Evolutionary conservation across 306 rosid genomes (phyloP), one percentile per base, ranked within the genome.

Genomic region (Carpinus viminea): DNA sequence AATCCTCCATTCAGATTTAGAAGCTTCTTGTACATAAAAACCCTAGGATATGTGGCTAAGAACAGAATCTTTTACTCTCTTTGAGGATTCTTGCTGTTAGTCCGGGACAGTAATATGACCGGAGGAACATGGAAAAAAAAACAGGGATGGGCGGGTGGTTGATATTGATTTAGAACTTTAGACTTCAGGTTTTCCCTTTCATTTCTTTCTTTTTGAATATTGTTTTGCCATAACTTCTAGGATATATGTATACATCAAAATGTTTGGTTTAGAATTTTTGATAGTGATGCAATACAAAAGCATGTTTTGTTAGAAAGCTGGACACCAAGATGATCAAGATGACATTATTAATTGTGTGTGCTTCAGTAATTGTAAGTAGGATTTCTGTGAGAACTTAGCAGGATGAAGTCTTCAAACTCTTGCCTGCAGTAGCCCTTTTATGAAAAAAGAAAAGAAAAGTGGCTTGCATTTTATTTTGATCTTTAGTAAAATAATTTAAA

Each of bases 11-110:
- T 54, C 54, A 52, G 82, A 78, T 81, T 82, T 84, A 80, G 85
- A 80, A 85, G 77, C 80, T 78, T 88, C 72, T 36, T 66, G 79
- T 81, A 78, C 76, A 84, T 55, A 31, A 76, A 68, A 68, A 72
- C 50, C 50, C n/a, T 8, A 5, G 38, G 28, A 28, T 52, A 4
- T 28, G 18, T 34, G 62, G 57, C 26, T 4, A 15, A 16, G 28
- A 12, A 46, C 34, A 7, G 4, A 31, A 17, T 59, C 73, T 31
- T 64, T 9, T 48, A 17, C 48, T 61, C 16, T 41, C 36, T 34
- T 61, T 21, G 53, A 60, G 54, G 75, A 76, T 62, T 77, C 70
- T 62, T 62, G 68, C 43, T n/a, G n/a, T n/a, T n/a, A n/a, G n/a
- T n/a, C n/a, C 61, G 70, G 61, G 54, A 68, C 74, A 71, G 66